Base-by-base conservation (phyloP, 129 eudicot genomes). In the Scalesia atractyloides region DNA sequence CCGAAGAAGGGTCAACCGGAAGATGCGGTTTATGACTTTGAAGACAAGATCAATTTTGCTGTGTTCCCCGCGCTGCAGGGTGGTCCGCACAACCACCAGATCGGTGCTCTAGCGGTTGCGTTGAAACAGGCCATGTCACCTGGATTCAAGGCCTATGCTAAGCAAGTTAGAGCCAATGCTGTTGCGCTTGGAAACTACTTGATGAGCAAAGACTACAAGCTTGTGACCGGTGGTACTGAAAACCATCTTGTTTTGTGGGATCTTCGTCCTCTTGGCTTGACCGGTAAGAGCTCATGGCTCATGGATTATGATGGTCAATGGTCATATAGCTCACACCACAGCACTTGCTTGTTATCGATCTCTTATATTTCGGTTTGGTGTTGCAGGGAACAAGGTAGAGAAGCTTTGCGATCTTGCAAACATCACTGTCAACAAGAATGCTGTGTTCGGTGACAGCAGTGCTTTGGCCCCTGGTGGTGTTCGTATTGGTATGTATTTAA, bases 221-320 rank as follows among this genome's bases (percentile, higher is more conserved):
- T 94, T 39, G 99, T 94, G 47, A 90, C 99, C 0, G 89, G 89
- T 70, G 99, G 99, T 69, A 94, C 99, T 12, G 99, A 94, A 78
- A 94, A 94, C 82, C 99, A 94, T 89, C 89, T 94, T 61, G 99
- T 94, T 34, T 87, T 94, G 39, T 90, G 96, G 99, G 99, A 94
- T 84, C 96, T 94, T 75, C 96, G 98, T 59, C 97, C 98, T 62
- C 98, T 94, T 81, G 98, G 98, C 17, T 83, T 94, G 91, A 95
- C 97, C 14, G 97, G 99, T 94, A 82, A 10, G 30, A 18, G 3
- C 44, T 14, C 30, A n/a, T 16, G 64, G 61, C 34, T 41, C 11
- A 41, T 37, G 43, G 43, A 37, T 7, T 9, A n/a, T n/a, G n/a
- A n/a, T n/a, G n/a, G n/a, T n/a, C 10, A 12, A 39, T 75, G 22